phyloP scores from a whole-genome alignment of 345 rosid genomes.

The Syzygium aqueum region DNA sequence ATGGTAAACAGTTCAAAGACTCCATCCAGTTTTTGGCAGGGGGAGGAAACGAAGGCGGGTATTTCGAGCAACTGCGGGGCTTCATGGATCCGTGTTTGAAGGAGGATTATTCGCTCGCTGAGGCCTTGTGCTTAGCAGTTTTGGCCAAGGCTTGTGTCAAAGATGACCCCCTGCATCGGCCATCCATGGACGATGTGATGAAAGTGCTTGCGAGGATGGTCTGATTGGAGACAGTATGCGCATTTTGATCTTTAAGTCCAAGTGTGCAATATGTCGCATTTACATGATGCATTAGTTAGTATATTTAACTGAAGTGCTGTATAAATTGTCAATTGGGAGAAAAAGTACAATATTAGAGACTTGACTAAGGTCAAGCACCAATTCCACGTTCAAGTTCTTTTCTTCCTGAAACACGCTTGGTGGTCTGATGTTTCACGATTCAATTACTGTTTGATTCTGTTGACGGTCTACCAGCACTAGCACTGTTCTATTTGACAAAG shows the following conservation, averaged over 20 bases:
- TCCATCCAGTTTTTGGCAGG: conserved; percentile 34
- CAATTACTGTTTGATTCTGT: not conserved
- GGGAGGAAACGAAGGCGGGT: conserved; percentile 29
- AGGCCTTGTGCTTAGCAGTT: conserved; percentile 47
- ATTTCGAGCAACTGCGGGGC: conserved; percentile 43
- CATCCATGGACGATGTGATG: conserved; percentile 41
- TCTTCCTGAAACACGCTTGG: not conserved
- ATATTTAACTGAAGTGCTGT: not conserved
- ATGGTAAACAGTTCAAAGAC: conserved; percentile 19
- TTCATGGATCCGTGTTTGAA: conserved; percentile 46
- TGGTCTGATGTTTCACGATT: not conserved
- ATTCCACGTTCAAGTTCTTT: not conserved
- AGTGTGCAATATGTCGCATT: not conserved
- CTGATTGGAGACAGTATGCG: not conserved
- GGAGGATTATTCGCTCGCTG: conserved; percentile 35
- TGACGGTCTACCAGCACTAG: not conserved
- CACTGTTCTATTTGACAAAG: not conserved
- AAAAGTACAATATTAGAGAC: not conserved
- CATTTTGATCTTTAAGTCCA: not conserved
- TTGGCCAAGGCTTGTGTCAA: conserved; percentile 52
- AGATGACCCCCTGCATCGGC: conserved; percentile 47
- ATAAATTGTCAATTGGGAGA: not conserved
- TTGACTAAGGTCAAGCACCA: not conserved
- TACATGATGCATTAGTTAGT: not conserved
- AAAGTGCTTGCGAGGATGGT: conserved; percentile 49